Conservation (phyloP, 306 rosid species). For the Luffa aegyptiaca region DNA sequence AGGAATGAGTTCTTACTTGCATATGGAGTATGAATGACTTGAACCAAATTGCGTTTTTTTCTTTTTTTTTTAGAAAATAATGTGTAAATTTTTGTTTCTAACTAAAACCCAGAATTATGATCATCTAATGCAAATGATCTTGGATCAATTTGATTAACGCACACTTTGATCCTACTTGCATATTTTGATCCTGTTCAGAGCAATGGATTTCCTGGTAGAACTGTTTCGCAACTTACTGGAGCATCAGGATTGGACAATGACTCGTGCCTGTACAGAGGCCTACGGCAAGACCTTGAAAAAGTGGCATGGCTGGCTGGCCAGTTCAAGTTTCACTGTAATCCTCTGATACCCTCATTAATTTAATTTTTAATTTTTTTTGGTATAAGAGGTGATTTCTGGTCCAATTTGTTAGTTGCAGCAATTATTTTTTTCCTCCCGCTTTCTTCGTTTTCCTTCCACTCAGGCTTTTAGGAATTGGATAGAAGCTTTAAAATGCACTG, state of each 20-base stretch:
- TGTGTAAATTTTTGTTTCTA: neutral
- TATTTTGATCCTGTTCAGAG: constrained; percentile 42
- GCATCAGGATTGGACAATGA: constrained; percentile 84
- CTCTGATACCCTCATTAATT: constrained; percentile 13
- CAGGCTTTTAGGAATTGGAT: neutral
- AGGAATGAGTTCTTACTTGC: neutral
- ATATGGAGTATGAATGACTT: neutral
- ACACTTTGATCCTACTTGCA: neutral
- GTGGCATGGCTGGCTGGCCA: constrained; percentile 98
- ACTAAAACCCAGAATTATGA: neutral
- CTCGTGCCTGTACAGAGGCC: constrained; percentile 85
- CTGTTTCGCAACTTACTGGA: constrained; percentile 73
- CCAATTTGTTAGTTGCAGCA: neutral
- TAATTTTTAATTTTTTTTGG: constrained; percentile 10
- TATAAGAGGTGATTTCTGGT: neutral
- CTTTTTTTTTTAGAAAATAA: neutral
- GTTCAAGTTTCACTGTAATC: constrained; percentile 87
- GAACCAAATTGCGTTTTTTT: neutral
- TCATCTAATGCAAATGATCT: neutral
- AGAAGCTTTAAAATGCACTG: neutral
- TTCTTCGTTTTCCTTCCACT: neutral
- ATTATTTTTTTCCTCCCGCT: neutral
- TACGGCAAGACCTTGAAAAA: constrained; percentile 82
- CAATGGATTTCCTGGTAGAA: constrained; percentile 92
- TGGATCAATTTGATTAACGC: neutral